These are phyloP conservation scores for Cladophialophora psammophila DNA, from an alignment of 2,329 filamentous ascomycete genomes.

Conservation along the genomic window DNA sequence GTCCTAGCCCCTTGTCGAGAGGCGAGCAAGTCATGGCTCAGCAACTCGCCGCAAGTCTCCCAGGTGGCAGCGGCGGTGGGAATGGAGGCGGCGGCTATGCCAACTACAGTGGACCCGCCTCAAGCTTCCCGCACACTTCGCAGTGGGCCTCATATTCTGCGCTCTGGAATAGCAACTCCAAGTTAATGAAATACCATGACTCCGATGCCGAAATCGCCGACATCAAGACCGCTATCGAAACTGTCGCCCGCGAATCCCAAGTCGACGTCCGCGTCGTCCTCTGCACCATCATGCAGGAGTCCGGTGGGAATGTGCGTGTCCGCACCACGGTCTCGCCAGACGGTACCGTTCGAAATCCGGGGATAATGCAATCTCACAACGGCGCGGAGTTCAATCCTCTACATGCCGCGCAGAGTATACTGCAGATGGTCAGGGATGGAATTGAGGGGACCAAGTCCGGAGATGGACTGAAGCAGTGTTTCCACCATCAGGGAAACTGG, in stretches of 20 bases:
- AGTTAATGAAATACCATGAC: conserved; percentile 29
- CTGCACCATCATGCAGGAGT: conserved; percentile 46
- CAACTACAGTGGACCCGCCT: conserved; percentile 33
- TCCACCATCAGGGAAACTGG: conserved; percentile 29
- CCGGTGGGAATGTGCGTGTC: conserved; percentile 41
- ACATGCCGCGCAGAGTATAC: conserved; percentile 26
- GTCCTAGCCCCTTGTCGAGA: background rate
- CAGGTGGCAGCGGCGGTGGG: conserved; percentile 23
- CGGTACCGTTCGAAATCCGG: conserved; percentile 33
- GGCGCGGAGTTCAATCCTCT: conserved; percentile 27
- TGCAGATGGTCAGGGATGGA: conserved; percentile 37
- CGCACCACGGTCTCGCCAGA: conserved; percentile 30
- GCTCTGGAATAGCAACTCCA: conserved; percentile 32
- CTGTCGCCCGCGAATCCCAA: conserved; percentile 34
- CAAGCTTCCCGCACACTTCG: conserved; percentile 23
- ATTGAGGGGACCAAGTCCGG: conserved; percentile 28
- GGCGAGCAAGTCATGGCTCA: background rate
- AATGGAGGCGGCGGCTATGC: conserved; percentile 31
- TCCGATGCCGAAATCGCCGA: conserved; percentile 31
- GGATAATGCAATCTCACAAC: conserved; percentile 30
- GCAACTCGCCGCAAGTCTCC: conserved; percentile 3
- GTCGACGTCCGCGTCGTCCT: conserved; percentile 46
- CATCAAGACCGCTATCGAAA: conserved; percentile 40
- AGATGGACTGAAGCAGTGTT: conserved; percentile 33
- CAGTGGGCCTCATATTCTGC: conserved; percentile 30